These are phyloP conservation scores for Pythium coloratum DNA, from an alignment of 352 stramenopile genomes.

Conservation along the genomic window DNA sequence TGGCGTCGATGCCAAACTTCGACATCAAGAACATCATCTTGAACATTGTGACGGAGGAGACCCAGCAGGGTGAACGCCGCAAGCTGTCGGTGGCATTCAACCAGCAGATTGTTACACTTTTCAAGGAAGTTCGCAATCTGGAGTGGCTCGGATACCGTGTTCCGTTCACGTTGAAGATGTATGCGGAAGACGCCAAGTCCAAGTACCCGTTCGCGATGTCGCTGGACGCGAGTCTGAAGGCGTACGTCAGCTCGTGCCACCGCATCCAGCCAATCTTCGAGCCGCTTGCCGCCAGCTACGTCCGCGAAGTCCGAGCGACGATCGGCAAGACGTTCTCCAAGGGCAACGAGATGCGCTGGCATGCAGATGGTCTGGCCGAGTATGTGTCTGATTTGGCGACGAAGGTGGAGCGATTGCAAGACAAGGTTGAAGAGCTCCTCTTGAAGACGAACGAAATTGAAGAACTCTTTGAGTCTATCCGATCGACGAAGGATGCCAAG, in stretches of 20 bases:
- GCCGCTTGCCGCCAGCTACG: conserved; percentile 65
- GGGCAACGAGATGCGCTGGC: conserved; percentile 88
- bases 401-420: conserved; percentile 96
- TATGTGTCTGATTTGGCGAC: conserved; percentile 89
- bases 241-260: conserved; percentile 85
- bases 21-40: conserved; percentile 91
- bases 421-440: conserved; percentile 97
- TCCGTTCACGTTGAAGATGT: conserved; percentile 94
- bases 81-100: conserved; percentile 94
- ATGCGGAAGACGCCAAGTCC: conserved; percentile 95
- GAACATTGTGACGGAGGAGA: conserved; percentile 87
- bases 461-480: conserved; percentile 82
- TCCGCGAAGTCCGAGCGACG: conserved; percentile 78
- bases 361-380: conserved; percentile 83
- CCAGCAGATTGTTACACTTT: conserved; percentile 96
- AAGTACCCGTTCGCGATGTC: conserved; percentile 98
- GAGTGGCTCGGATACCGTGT: conserved; percentile 98
- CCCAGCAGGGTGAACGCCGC: conserved; percentile 62
- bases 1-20: conserved; percentile 90
- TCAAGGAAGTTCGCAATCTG: conserved; percentile 99
- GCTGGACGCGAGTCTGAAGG: conserved; percentile 95
- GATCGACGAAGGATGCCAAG: conserved; percentile 55
- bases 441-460: conserved; percentile 93
- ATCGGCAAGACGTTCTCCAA: conserved; percentile 90
- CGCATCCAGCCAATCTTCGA: conserved; percentile 87